Evolutionary conservation across 202 grass and related monocot genomes (phyloP).

Genomic region (Panicum hallii): DNA sequence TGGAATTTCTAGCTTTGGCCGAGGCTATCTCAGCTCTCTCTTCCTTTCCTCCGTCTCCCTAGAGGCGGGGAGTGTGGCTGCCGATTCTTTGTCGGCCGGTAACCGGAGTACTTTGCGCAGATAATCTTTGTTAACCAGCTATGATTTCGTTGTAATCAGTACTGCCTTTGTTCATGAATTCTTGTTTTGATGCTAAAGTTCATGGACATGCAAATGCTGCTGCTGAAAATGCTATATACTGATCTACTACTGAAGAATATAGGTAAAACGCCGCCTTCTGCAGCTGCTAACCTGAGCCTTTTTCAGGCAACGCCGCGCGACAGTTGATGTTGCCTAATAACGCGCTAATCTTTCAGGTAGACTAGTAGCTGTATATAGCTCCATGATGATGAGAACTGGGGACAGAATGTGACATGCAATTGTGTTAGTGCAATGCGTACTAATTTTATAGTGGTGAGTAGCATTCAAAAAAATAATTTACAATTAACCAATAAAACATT

Average conservation of each 20-base stretch:
- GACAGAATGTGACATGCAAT: slow-evolving; percentile 39
- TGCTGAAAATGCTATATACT: slow-evolving; percentile 39
- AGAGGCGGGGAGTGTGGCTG: slow-evolving; percentile 59
- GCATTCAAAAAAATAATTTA: slow-evolving; percentile 33
- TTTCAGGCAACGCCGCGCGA: slow-evolving; percentile 50
- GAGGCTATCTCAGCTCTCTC: slow-evolving; percentile 34
- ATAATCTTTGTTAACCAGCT: slow-evolving; percentile 64
- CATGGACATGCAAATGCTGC: slow-evolving; percentile 33
- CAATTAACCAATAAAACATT: slow-evolving; percentile 22
- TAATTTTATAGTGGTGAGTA: slow-evolving; percentile 26
- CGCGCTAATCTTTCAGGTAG: slow-evolving; percentile 53
- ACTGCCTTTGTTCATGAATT: slow-evolving; percentile 47
- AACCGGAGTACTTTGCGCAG: slow-evolving; percentile 49
- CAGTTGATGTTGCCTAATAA: slow-evolving; percentile 58
- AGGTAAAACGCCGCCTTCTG: slow-evolving; percentile 53
- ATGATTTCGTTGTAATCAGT: slow-evolving; percentile 65
- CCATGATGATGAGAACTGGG: slow-evolving; percentile 50
- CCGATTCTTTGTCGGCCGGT: slow-evolving; percentile 85
- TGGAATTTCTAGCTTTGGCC: slow-evolving; percentile 61
- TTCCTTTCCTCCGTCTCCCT: slow-evolving; percentile 38
- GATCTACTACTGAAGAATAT: slow-evolving; percentile 38
- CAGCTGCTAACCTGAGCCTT: slow-evolving; percentile 40
- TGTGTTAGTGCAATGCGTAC: slow-evolving; percentile 38
- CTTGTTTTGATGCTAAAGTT: slow-evolving; percentile 29
- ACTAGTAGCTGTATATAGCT: slow-evolving; percentile 41